These are phyloP conservation scores for Suillus ampliporus DNA, from an alignment of 768 basidiomycete species.

Conservation along the genomic window DNA sequence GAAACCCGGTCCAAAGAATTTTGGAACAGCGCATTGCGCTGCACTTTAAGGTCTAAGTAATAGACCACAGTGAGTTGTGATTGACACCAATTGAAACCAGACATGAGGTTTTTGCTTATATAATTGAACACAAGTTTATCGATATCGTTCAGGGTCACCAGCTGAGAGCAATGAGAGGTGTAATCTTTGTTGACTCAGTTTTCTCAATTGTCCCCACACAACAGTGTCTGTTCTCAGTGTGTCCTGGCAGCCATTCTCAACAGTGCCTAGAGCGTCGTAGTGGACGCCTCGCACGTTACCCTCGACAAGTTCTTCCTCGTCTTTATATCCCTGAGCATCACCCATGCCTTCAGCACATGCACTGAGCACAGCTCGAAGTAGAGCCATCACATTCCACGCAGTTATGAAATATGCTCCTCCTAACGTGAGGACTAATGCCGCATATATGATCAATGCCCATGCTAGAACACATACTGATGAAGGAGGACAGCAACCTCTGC, in stretches of 20 bases:
- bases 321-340: slow-evolving; percentile 19
- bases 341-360: slow-evolving; percentile 43
- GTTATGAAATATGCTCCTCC: slow-evolving; percentile 63
- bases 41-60: too few relatives aligned
- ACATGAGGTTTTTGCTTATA: too few relatives aligned
- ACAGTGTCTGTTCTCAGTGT: too few relatives aligned
- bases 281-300: slow-evolving; percentile 21
- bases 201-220: too few relatives aligned
- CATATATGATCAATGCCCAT: slow-evolving; percentile 59
- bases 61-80: too few relatives aligned
- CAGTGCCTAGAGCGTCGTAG: slow-evolving; percentile 32
- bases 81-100: too few relatives aligned
- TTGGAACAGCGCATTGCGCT: too few relatives aligned
- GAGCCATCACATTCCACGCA: slow-evolving; percentile 54
- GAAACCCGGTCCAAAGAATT: too few relatives aligned
- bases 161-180: too few relatives aligned
- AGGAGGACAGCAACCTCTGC: slow-evolving; percentile 56
- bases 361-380: slow-evolving; percentile 46
- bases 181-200: slow-evolving; percentile 50
- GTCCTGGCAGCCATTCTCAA: slow-evolving; percentile 19
- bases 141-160: too few relatives aligned
- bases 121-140: too few relatives aligned
- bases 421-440: slow-evolving; percentile 50
- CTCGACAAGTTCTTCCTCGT: slow-evolving; percentile 9
- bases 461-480: slow-evolving; percentile 60